These are phyloP conservation scores for Pichia phayaonensis DNA, from an alignment of 805 yeast species.

Conservation along the genomic window DNA sequence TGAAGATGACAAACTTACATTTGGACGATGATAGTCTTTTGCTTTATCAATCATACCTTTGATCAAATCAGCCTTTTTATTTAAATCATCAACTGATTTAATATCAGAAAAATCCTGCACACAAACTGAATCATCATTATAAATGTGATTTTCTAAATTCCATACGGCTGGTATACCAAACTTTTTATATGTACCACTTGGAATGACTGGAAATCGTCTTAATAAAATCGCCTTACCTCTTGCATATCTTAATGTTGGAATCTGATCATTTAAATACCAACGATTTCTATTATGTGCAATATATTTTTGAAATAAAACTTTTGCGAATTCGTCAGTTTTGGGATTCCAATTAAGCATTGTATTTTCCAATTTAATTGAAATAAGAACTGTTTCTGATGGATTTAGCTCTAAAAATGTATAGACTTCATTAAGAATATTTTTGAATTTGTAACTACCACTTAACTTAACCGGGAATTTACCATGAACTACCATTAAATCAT, in stretches of 20 bases:
- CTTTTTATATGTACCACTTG: constrained; percentile 30
- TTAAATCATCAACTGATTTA: constrained; percentile 41
- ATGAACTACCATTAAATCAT: constrained; percentile 60
- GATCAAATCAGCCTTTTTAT: constrained; percentile 49
- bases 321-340: constrained; percentile 55
- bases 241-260: constrained; percentile 54
- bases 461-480: constrained; percentile 70
- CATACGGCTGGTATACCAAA: constrained; percentile 69
- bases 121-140: constrained; percentile 51
- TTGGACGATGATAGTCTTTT: constrained; percentile 20
- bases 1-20: constrained; percentile 4
- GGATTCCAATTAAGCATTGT: constrained; percentile 52
- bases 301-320: constrained; percentile 51
- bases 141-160: constrained; percentile 58
- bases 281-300: constrained; percentile 40
- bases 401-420: constrained; percentile 48
- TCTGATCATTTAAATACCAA: constrained; percentile 51
- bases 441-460: constrained; percentile 46
- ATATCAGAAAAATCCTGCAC: constrained; percentile 76
- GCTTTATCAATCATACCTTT: constrained; percentile 50
- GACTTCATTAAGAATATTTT: constrained; percentile 47
- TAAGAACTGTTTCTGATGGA: constrained; percentile 52
- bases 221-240: constrained; percentile 63
- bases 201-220: constrained; percentile 61
- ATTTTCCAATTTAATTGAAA: constrained; percentile 72